Percentiles rank a stretch among this genome's conserved stretches.
These are phyloP conservation scores for Tolypocladium cylindrosporum DNA, from an alignment of 2,329 filamentous ascomycete genomes.

Conservation along the genomic window DNA sequence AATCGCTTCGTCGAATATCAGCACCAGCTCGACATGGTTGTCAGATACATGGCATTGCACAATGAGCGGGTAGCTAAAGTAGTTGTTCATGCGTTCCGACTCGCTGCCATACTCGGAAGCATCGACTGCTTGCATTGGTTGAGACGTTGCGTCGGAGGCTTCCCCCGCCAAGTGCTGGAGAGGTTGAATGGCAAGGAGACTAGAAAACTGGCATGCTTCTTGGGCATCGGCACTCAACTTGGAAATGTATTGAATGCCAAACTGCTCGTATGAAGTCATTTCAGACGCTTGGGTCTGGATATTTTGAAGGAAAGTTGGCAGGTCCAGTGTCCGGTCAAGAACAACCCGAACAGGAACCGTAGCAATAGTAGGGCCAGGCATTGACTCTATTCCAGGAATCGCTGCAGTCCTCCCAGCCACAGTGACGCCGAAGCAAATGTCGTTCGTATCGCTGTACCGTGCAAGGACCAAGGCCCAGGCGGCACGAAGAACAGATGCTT, in stretches of 20 bases:
- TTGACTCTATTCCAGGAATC: slow-evolving; percentile 10
- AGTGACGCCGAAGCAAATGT: slow-evolving; percentile 14
- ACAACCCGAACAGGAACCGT: slow-evolving; percentile 7
- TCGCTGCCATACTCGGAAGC: not conserved
- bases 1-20: slow-evolving; percentile 1
- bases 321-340: not conserved
- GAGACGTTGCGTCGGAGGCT: not conserved
- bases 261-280: slow-evolving; percentile 9
- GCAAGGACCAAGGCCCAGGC: slow-evolving; percentile 16
- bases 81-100: not conserved
- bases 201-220: slow-evolving; percentile 2
- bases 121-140: too few species aligned
- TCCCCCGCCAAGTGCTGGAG: not conserved
- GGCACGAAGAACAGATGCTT: slow-evolving; percentile 12
- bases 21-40: not conserved
- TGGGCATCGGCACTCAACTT: not conserved
- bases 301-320: slow-evolving; percentile 5
- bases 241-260: slow-evolving; percentile 7
- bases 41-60: not conserved
- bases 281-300: slow-evolving; percentile 8
- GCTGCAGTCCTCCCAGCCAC: slow-evolving; percentile 13
- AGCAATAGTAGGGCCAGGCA: slow-evolving; percentile 10
- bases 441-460: slow-evolving; percentile 7
- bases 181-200: not conserved
- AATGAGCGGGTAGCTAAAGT: slow-evolving; percentile 3